phyloP scores from a whole-genome alignment of 768 basidiomycete species.

The Mycena alexandri region DNA sequence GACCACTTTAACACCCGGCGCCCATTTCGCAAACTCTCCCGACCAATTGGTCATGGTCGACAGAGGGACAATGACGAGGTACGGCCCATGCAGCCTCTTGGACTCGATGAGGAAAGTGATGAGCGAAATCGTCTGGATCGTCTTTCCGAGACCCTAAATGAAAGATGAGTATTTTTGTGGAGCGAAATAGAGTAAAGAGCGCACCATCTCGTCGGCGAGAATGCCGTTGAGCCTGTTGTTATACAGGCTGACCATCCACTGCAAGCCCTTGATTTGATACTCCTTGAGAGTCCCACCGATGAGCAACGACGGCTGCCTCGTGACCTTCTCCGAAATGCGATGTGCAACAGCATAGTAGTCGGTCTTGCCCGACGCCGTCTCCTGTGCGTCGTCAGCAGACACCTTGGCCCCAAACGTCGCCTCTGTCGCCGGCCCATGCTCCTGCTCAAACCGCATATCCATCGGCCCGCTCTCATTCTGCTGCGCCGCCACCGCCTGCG shows the following conservation, averaged over 20 bases:
- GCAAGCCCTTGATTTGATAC: conserved; percentile 94
- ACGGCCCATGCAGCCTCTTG: conserved; percentile 93
- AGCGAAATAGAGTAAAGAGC: conserved; percentile 15
- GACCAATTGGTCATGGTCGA: conserved; percentile 99
- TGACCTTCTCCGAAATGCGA: conserved; percentile 87
- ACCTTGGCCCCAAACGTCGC: conserved; percentile 91
- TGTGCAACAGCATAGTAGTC: conserved; percentile 99
- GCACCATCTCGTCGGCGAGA: conserved; percentile 93
- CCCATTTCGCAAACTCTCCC: conserved; percentile 98
- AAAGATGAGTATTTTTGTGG: conserved; percentile 29
- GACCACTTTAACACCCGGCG: conserved; percentile 81
- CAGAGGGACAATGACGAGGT: conserved; percentile 94
- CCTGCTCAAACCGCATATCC: conserved; percentile 64
- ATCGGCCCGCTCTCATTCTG: conserved; percentile 76
- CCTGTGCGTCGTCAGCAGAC: conserved; percentile 67
- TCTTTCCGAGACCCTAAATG: conserved; percentile 90
- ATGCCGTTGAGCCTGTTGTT: conserved; percentile 97
- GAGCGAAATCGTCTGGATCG: conserved; percentile 95
- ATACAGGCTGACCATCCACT: conserved; percentile 99
- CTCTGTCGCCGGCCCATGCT: conserved; percentile 85
- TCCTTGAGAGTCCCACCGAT: conserved; percentile 93
- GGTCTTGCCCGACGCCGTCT: conserved; percentile 78
- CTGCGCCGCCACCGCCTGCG: conserved; percentile 93
- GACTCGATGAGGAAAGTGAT: conserved; percentile 93
- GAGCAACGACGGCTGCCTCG: conserved; percentile 78